Conservation (phyloP, 2,329 filamentous ascomycete species). For the Paramyrothecium roridum region DNA sequence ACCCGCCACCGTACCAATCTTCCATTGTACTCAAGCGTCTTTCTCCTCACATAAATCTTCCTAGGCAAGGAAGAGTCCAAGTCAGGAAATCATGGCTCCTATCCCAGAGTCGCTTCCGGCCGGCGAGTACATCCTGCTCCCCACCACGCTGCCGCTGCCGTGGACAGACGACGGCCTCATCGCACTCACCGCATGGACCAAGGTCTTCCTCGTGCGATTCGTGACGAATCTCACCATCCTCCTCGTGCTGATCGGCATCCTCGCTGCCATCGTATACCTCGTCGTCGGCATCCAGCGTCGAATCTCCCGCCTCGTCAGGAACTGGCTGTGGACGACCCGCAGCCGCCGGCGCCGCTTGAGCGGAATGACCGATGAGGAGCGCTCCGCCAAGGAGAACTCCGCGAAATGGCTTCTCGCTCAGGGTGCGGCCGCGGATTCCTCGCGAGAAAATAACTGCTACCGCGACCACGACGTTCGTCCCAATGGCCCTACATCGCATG, state of each 20-base stretch:
- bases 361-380: neutral
- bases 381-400: slow-evolving; percentile 1
- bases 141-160: neutral
- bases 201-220: neutral
- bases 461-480: neutral
- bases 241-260: slow-evolving; percentile 13
- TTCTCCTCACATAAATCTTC: neutral
- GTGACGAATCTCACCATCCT: slow-evolving; percentile 13
- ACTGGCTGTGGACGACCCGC: neutral
- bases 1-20: too few relatives aligned
- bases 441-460: neutral
- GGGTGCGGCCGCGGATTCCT: neutral
- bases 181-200: neutral
- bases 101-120: neutral
- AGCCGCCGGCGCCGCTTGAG: neutral
- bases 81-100: neutral
- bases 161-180: neutral
- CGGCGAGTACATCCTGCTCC: neutral
- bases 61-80: neutral
- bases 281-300: slow-evolving; percentile 1
- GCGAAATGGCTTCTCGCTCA: neutral
- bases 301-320: neutral
- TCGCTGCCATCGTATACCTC: slow-evolving; percentile 13
- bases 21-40: too few relatives aligned
- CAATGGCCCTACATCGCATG: neutral